Evolutionary conservation across 306 rosid genomes (phyloP), one percentile per base, ranked within the genome.

Genomic region (Pterocarpus santalinus): DNA sequence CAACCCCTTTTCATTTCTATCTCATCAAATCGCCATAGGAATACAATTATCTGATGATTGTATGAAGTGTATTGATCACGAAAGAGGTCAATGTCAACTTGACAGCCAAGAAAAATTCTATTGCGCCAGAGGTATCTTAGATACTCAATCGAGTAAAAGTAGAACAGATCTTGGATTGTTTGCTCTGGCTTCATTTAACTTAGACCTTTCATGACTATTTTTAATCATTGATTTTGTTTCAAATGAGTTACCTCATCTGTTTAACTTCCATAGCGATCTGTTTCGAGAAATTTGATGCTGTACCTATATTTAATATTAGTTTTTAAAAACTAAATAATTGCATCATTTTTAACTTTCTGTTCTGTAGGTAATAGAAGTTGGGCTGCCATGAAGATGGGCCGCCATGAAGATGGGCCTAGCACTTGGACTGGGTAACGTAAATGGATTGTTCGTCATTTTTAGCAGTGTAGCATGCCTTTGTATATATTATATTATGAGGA

Each of bases 21-120:
- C 74, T 3, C n/a, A 57, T 43, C 15, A 1, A 0, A 9, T 44
- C 41, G 0, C 2, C 11, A 61, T 86, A 76, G 28, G 61, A 72
- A 65, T 89, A 39, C 16, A 15, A 22, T 11, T 84, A 13, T 66
- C 72, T 2, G 12, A 17, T 52, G 72, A 33, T 33, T 86, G 92
- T 35, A 1, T 9, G 0, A 1, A 16, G 2, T 88, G 86, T 79
- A 1, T 35, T 34, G 7, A 1, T 33, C 15, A 67, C 15, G 33
- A 17, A 28, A 6, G 61, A 44, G 64, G 77, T 8, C 66, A 1
- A 17, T 47, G 72, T 46, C 70, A 35, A 51, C 28, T 22, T 22
- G 28, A 22, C 28, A 22, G 28, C 28, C 28, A 22, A 22, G 28
- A 22, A 22, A 22, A 11, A n/a, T 8, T 63, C 41, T 5, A 36